Evolutionary conservation across 2,329 filamentous ascomycete genomes (phyloP), one percentile per base, ranked within the genome.

Genomic region (Dactylellina haptotyla): DNA sequence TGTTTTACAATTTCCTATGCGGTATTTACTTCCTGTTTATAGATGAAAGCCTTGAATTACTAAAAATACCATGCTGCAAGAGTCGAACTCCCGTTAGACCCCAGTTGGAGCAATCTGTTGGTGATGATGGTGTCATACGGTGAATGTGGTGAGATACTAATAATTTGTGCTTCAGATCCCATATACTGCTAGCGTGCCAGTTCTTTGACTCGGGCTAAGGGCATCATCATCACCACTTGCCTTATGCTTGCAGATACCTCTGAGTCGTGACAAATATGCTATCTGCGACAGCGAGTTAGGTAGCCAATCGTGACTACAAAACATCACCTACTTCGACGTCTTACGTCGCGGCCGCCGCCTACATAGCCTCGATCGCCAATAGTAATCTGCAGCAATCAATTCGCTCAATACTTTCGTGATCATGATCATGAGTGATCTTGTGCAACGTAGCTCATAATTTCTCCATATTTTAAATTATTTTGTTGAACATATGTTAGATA

Each of bases 391-490:
- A 57, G 20, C 30, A 16, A n/a, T 20, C 53, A 57, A 57, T 43
- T 18, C 34, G 18, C 53, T 43, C 53, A 57, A 46, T 23, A 9
- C 32, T 14, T 39, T 51, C 48, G 25, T 43, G 39, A 45, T 51
- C 43, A 23, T 72, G 59, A 72, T 72, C 67, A 72, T 72, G 67
- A 51, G 59, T 65, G 67, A 65, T 64, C 67, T 65, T 72, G 67
- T 72, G 67, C 67, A 61, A 72, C 67, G 37, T 72, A 58, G 53
- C 46, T 67, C 32, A 9, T n/a, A n/a, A 20, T 9, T 39, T 56
- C 41, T 26, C 26, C 23, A 41, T n/a, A 12, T 32, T 23, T 12
- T 34, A 2, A 10, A 12, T 28, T 30, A 8, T 32, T 56, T 34
- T 28, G 14, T 28, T n/a, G n/a, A n/a, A n/a, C n/a, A n/a, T n/a